Percentiles rank a stretch among this genome's conserved stretches.
Conservation (phyloP, 2,329 filamentous ascomycete species). For the Keithomyces neogunnii region DNA sequence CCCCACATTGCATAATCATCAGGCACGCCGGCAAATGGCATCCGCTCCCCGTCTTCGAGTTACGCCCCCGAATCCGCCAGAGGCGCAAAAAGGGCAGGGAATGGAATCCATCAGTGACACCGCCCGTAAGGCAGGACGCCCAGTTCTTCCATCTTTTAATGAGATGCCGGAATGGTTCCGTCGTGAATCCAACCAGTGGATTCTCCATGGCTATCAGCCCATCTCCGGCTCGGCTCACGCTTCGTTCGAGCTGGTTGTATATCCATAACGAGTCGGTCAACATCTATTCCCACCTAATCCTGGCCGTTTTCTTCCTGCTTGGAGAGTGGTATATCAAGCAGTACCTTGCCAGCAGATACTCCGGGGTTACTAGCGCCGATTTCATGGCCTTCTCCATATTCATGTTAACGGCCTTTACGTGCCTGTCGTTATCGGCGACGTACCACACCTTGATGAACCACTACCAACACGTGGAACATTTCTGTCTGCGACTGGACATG, state of each 20-base stretch:
- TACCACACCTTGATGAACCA: slow-evolving; percentile 19
- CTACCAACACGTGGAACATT: slow-evolving; percentile 11
- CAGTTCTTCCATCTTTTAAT: slow-evolving; percentile 13
- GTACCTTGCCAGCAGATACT: slow-evolving; percentile 13
- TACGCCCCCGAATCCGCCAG: slow-evolving; percentile 6
- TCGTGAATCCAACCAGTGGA: slow-evolving; percentile 10
- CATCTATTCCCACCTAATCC: slow-evolving; percentile 30
- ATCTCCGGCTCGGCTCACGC: slow-evolving; percentile 24
- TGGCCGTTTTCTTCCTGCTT: slow-evolving; percentile 25
- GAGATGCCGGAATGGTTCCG: slow-evolving; percentile 16
- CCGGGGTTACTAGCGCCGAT: slow-evolving; percentile 11
- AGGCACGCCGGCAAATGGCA: slow-evolving; percentile 8
- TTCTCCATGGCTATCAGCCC: slow-evolving; percentile 28
- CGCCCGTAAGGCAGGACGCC: slow-evolving; percentile 9
- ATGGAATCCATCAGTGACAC: slow-evolving; percentile 9
- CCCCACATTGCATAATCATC: slow-evolving; percentile 4
- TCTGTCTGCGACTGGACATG: slow-evolving; percentile 15
- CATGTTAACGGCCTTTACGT: slow-evolving; percentile 12
- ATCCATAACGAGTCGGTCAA: slow-evolving; percentile 25
- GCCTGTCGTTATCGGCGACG: slow-evolving; percentile 12
- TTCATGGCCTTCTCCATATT: slow-evolving; percentile 14
- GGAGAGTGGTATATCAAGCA: slow-evolving; percentile 17
- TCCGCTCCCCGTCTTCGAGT: slow-evolving; percentile 10
- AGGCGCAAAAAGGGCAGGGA: slow-evolving; percentile 8
- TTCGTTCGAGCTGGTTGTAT: slow-evolving; percentile 32